phyloP scores from a whole-genome alignment of 23 red algal genomes.

The Gracilaria domingensis region DNA sequence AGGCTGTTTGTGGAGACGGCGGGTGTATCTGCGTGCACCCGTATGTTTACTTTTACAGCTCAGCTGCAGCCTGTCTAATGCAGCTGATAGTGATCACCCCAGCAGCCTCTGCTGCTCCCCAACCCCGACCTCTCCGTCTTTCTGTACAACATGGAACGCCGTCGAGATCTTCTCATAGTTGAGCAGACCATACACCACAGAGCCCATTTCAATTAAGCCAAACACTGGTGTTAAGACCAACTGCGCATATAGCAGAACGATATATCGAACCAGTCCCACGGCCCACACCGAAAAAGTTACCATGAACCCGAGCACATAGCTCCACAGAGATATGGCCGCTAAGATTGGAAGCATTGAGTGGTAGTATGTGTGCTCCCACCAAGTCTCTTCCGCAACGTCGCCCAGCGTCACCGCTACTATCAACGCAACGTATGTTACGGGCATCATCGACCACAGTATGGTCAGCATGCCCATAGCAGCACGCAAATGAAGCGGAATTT shows the following conservation, averaged over 20 bases:
- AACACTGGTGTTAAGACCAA: slow-evolving; percentile 73
- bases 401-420: slow-evolving; percentile 46
- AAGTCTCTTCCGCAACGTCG: background rate
- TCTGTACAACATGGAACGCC: slow-evolving; percentile 78
- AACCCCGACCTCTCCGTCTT: slow-evolving; percentile 28
- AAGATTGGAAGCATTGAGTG: slow-evolving; percentile 40
- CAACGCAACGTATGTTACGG: slow-evolving; percentile 52
- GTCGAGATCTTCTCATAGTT: slow-evolving; percentile 52
- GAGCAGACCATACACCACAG: slow-evolving; percentile 59
- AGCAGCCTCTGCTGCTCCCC: slow-evolving; percentile 7
- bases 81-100: background rate
- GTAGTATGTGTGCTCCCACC: slow-evolving; percentile 49
- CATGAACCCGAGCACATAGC: slow-evolving; percentile 75
- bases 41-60: background rate
- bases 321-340: slow-evolving; percentile 65
- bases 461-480: slow-evolving; percentile 56
- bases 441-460: slow-evolving; percentile 69
- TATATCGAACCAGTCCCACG: slow-evolving; percentile 47
- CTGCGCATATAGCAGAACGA: slow-evolving; percentile 65
- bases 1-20: too few relatives aligned
- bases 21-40: background rate
- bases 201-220: slow-evolving; percentile 55
- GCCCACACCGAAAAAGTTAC: slow-evolving; percentile 64
- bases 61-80: background rate
- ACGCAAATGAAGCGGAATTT: slow-evolving; percentile 48